Evolutionary conservation across 306 rosid genomes (phyloP).

Genomic region (Dryas alaskensis): DNA sequence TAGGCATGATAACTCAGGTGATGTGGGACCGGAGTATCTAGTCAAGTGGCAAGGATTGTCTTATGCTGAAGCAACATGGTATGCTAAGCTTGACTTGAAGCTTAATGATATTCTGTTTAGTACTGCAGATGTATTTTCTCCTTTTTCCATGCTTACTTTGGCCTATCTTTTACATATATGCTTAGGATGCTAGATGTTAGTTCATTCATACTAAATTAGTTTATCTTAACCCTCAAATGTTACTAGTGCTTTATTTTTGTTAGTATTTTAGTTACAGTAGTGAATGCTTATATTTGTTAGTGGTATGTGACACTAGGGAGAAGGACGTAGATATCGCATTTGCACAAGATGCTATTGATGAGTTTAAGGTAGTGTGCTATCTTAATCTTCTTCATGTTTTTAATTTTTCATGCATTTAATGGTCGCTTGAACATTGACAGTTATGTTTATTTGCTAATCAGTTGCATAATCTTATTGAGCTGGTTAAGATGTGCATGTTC

Average conservation of each 20-base stretch:
- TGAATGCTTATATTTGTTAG: slow-evolving; percentile 27
- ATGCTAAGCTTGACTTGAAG: slow-evolving; percentile 20
- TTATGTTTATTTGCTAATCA: neutral
- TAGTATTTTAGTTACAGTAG: neutral
- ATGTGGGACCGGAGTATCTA: slow-evolving; percentile 82
- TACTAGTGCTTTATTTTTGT: neutral
- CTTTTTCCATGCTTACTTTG: neutral
- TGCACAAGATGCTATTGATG: slow-evolving; percentile 95
- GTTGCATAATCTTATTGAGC: neutral
- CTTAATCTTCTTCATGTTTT: slow-evolving; percentile 6
- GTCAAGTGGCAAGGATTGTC: slow-evolving; percentile 99
- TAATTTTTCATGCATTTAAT: neutral
- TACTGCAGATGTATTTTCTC: neutral
- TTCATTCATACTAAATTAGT: neutral
- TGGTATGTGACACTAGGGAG: slow-evolving; percentile 64
- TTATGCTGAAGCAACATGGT: slow-evolving; percentile 99
- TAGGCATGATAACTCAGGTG: slow-evolving; percentile 66
- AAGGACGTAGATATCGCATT: slow-evolving; percentile 89
- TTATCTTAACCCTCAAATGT: neutral
- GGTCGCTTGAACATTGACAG: neutral
- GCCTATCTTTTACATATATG: neutral
- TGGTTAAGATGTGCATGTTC: neutral
- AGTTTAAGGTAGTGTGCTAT: slow-evolving; percentile 64
- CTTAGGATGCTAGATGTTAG: neutral
- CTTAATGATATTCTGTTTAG: slow-evolving; percentile 11